These are phyloP conservation scores for Scleroderma citrinum DNA, from an alignment of 768 basidiomycete genomes.

Conservation along the genomic window DNA sequence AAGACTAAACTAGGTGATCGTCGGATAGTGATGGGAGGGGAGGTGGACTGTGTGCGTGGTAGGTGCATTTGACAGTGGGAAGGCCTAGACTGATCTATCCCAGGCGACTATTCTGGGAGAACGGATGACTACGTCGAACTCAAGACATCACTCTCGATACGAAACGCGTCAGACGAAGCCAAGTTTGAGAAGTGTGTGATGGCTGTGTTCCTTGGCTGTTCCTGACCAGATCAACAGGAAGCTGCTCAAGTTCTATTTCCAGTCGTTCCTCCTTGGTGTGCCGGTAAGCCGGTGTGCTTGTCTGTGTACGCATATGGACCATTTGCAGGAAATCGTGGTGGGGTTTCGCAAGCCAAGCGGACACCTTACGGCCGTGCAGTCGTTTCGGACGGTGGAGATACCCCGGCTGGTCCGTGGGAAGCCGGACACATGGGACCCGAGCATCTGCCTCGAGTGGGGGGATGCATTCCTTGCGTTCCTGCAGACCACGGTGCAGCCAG, in stretches of 20 bases:
- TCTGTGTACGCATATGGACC: constrained; percentile 3
- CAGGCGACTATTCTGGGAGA: constrained; percentile 56
- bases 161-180: constrained; percentile 55
- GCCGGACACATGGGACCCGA: constrained; percentile 71
- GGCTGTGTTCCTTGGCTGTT: not conserved
- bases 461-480: constrained; percentile 54
- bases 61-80: constrained; percentile 7
- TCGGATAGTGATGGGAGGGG: constrained; percentile 76
- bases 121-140: constrained; percentile 76
- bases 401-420: constrained; percentile 75
- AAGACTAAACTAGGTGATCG: constrained; percentile 75
- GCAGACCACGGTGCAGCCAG: constrained; percentile 27
- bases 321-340: constrained; percentile 70
- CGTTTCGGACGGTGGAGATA: constrained; percentile 73
- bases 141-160: constrained; percentile 77
- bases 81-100: not conserved
- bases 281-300: constrained; percentile 45
- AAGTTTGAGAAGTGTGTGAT: constrained; percentile 71
- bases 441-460: constrained; percentile 72
- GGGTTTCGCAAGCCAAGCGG: constrained; percentile 84
- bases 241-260: constrained; percentile 88
- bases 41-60: constrained; percentile 89
- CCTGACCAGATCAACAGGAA: constrained; percentile 46
- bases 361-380: constrained; percentile 55
- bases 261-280: constrained; percentile 89